A percentile compares a stretch with the other conserved stretches of the same genome.
phyloP scores from a whole-genome alignment of 768 basidiomycete species.

The Phaeotremella skinneri region DNA sequence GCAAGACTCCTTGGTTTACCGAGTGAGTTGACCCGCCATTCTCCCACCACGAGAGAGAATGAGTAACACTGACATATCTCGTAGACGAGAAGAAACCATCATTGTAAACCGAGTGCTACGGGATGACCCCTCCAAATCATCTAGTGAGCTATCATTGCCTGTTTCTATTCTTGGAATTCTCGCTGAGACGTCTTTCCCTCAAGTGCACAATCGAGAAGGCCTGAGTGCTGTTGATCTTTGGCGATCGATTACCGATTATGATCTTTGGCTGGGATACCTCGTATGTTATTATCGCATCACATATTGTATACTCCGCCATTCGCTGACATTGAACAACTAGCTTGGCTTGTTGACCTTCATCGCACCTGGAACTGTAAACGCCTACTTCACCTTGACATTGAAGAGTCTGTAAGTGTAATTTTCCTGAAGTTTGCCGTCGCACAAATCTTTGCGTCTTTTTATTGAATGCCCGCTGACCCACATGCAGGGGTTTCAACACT shows the following conservation, averaged over 20 bases:
- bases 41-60: neutral
- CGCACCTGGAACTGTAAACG: slow-evolving; percentile 62
- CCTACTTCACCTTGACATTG: slow-evolving; percentile 65
- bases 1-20: slow-evolving; percentile 64
- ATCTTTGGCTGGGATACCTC: slow-evolving; percentile 66
- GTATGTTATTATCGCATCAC: slow-evolving; percentile 58
- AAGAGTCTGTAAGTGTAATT: slow-evolving; percentile 55
- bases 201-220: slow-evolving; percentile 70
- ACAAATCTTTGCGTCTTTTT: neutral
- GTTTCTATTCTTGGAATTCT: neutral
- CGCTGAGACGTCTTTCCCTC: slow-evolving; percentile 48
- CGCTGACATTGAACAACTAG: slow-evolving; percentile 1
- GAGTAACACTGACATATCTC: neutral
- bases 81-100: slow-evolving; percentile 61
- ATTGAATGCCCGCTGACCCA: neutral
- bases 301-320: neutral
- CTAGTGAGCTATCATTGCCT: slow-evolving; percentile 16
- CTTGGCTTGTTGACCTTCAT: slow-evolving; percentile 52
- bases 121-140: slow-evolving; percentile 65
- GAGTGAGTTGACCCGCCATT: slow-evolving; percentile 53
- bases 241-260: slow-evolving; percentile 60
- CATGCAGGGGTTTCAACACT: slow-evolving; percentile 59
- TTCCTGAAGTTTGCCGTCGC: neutral
- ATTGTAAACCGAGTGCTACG: slow-evolving; percentile 66
- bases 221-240: slow-evolving; percentile 58